These are phyloP conservation scores for Sherardia arvensis DNA, from an alignment of 257 asterid genomes.

Conservation along the genomic window DNA sequence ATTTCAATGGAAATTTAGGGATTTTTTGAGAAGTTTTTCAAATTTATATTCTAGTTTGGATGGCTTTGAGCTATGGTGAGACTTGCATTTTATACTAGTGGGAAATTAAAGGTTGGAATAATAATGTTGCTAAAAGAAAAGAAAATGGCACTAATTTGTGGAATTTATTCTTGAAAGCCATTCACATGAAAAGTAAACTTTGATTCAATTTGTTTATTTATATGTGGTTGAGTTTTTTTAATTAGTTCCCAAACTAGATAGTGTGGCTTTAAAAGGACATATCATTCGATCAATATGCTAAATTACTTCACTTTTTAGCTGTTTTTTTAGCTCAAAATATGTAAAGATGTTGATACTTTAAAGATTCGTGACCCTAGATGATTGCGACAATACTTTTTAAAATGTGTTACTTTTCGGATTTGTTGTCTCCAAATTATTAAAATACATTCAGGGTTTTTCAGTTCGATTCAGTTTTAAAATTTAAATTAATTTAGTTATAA, in stretches of 20 bases:
- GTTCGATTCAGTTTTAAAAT: too few species aligned
- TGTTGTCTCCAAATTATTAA: too few species aligned
- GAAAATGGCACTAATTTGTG: not conserved
- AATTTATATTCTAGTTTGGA: not conserved
- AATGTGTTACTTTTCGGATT: too few species aligned
- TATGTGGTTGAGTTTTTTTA: not conserved
- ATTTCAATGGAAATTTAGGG: conserved; percentile 12
- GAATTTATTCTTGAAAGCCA: conserved; percentile 9
- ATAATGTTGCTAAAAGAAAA: not conserved
- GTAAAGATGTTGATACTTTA: not conserved
- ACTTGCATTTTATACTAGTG: conserved; percentile 23
- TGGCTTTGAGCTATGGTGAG: not conserved
- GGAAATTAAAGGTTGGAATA: not conserved
- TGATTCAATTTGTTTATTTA: not conserved
- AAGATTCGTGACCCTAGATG: not conserved
- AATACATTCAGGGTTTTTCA: too few species aligned
- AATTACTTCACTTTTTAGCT: not conserved
- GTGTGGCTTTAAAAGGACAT: not conserved
- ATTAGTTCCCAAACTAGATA: not conserved
- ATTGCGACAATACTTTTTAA: too few species aligned
- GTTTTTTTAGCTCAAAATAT: not conserved
- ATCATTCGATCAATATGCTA: not conserved
- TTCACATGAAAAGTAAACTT: not conserved
- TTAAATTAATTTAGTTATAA: too few species aligned
- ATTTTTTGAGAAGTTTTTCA: not conserved